phyloP scores from a whole-genome alignment of 495 filamentous ascomycete genomes.

The Penicillium cinerascens region DNA sequence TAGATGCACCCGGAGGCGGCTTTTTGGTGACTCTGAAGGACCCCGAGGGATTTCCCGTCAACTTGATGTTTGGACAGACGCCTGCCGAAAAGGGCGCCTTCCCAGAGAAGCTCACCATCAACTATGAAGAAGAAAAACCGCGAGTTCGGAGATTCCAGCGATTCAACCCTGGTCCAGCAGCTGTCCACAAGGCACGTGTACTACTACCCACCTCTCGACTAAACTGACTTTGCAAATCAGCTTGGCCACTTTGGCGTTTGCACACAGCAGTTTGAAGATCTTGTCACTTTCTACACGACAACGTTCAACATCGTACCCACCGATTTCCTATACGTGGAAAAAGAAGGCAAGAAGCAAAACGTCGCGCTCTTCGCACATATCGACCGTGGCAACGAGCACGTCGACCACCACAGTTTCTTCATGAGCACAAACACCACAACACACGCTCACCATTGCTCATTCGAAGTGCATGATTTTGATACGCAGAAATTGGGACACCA shows the following conservation, averaged over 20 bases:
- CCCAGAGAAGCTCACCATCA: conserved; percentile 26
- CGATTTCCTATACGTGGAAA: conserved; percentile 30
- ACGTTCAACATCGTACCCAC: conserved; percentile 65
- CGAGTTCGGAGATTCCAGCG: conserved; percentile 28
- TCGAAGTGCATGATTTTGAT: conserved; percentile 75
- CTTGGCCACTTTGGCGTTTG: conserved; percentile 70
- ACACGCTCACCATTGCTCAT: conserved; percentile 70
- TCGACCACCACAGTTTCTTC: conserved; percentile 76
- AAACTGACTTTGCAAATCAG: conserved; percentile 11
- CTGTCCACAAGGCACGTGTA: conserved; percentile 55
- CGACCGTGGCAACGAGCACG: conserved; percentile 54
- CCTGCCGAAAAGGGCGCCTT: conserved; percentile 8
- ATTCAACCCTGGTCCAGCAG: conserved; percentile 56
- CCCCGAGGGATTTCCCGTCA: conserved; percentile 34
- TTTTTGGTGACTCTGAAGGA: conserved; percentile 30
- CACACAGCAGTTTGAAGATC: conserved; percentile 54
- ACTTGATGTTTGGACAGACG: conserved; percentile 32
- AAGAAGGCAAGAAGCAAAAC: conserved; percentile 34
- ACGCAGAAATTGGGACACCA: conserved; percentile 70
- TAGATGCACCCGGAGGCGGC: conserved; percentile 33
- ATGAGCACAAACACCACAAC: conserved; percentile 51
- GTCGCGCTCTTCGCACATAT: conserved; percentile 63
- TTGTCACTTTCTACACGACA: conserved; percentile 59
- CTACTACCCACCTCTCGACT: background rate
- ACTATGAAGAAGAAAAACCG: conserved; percentile 31